Base-by-base conservation (phyloP, 768 basidiomycete species). In the Clavaria fumosa region DNA sequence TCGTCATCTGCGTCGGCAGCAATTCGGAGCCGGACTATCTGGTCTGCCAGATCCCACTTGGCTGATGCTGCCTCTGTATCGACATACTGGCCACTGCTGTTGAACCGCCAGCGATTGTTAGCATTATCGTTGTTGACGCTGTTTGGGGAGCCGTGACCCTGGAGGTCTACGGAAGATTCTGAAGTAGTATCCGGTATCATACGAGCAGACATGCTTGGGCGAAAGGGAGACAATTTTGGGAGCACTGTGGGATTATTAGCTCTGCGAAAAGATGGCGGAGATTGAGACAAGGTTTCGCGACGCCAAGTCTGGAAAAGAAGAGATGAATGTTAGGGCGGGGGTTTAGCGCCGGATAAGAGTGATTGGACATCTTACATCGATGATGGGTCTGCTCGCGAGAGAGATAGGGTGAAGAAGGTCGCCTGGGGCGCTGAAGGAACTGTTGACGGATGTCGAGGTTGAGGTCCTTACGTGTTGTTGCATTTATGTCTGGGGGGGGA, bases 1-100 rank as follows among this genome's bases (percentile, higher is more conserved):
- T 66, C 61, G 23, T 73, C 69, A 38, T 74, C 73, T 38, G 56
- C 53, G 35, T 53, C 48, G 28, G 75, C 74, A 33, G 59, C 53
- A 39, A 85, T 75, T 50, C 78, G 76, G 45, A 84, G 58, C 54
- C 76, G 72, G 45, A 72, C 75, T 37, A 85, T 72, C 44, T 77
- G 75, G 51, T 81, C 75, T 27, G 78, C 63, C 41, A 84, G 64
- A 38, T 76, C 75, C 81, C 81, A 84, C 34, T 71, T 68, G 37
- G 67, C 57, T 37, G 69, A 47, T 31, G 57, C 57, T 35, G 61
- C 61, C 12, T 68, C 67, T 20, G 67, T 56, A 53, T 80, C 74
- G 44, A 74, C 63, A 41, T 78, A 60, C 47, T 76, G 76, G 46
- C 74, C 78, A 38, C 63, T 70, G 41, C 59, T 65, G 46, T 72